Base-by-base conservation (phyloP, 2,329 filamentous ascomycete species). In the Parasarocladium wereldwijsianum region DNA sequence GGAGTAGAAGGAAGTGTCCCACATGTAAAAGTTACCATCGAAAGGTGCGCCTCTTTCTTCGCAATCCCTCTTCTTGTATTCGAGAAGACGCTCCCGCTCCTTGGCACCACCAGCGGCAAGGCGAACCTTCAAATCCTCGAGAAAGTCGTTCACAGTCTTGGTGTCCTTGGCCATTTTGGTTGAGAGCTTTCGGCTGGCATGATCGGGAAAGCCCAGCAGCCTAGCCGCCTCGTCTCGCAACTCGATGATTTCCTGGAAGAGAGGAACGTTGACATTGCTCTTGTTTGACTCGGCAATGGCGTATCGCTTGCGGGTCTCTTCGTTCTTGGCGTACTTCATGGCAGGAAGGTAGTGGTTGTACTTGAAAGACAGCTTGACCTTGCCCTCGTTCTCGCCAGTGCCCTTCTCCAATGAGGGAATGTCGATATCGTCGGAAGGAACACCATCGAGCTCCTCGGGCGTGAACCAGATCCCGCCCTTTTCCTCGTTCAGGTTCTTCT, bases 161-260 rank as follows among this genome's bases (percentile, higher is more conserved):
- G 78, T 66, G 2, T 66, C 74, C 62, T 86, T 85, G 26, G 81
- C 80, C 82, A 90, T 90, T 65, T 85, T 87, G 43, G 82, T 73
- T 45, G 85, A 79, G 22, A 90, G 76, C 26, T 70, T 62, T 50
- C 85, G 76, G 27, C 74, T 67, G 12, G 82, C 82, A 47, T 87
- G 79, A 45, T 84, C 73, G 5, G 70, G 64, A 50, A 85, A 90
- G 9, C 80, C 80, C 2, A 87, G 62, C 27, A 87, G 62, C 30
- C 78, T 70, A 9, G 82, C 83, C 12, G 73, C 76, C 50, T 87
- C 80, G 41, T 87, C 80, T 8, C 83, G 74, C 16, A 87, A 68
- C 8, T 76, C 53, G 30, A 90, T 64, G 17, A 79, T 70, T 46
- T 86, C 79, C 38, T 69, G 71, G 62, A 90, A 87, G 8, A 86